Evolutionary conservation across 2,329 filamentous ascomycete species (phyloP).

Genomic region (Ophiostoma populinum): DNA sequence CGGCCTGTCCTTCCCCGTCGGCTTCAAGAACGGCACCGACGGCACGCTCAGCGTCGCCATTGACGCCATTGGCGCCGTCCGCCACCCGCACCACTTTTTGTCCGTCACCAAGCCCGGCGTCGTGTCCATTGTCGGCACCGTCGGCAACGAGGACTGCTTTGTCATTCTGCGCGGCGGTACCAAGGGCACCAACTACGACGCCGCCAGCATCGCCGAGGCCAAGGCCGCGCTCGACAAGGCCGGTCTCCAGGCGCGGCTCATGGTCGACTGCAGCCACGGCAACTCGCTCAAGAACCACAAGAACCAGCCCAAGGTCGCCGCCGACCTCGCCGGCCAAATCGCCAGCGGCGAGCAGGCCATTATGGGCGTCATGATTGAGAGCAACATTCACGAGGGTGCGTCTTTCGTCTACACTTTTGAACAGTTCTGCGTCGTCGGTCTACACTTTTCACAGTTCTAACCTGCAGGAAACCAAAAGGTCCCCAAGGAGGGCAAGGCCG

Average conservation of each 20-base stretch:
- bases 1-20: conserved; percentile 89
- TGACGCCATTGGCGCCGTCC: conserved; percentile 85
- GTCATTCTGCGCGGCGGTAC: conserved; percentile 87
- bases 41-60: conserved; percentile 78
- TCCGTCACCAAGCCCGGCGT: conserved; percentile 94
- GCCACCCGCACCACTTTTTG: conserved; percentile 88
- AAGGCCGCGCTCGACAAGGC: conserved; percentile 64
- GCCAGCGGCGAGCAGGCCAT: conserved; percentile 67
- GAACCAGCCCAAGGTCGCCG: conserved; percentile 91
- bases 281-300: conserved; percentile 93
- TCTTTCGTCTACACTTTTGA: conserved; percentile 14
- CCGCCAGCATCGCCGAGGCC: conserved; percentile 64
- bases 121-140: conserved; percentile 84
- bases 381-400: conserved; percentile 81
- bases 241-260: conserved; percentile 58
- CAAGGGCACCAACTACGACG: conserved; percentile 86
- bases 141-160: conserved; percentile 93
- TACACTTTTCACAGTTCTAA: too few species aligned
- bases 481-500: conserved; percentile 65
- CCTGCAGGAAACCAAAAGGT: conserved; percentile 76
- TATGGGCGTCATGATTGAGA: conserved; percentile 98
- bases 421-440: too few species aligned
- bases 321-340: conserved; percentile 67
- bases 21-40: conserved; percentile 99
- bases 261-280: conserved; percentile 97